Conservation (phyloP, 306 rosid genomes). For the Acmispon strigosus region DNA sequence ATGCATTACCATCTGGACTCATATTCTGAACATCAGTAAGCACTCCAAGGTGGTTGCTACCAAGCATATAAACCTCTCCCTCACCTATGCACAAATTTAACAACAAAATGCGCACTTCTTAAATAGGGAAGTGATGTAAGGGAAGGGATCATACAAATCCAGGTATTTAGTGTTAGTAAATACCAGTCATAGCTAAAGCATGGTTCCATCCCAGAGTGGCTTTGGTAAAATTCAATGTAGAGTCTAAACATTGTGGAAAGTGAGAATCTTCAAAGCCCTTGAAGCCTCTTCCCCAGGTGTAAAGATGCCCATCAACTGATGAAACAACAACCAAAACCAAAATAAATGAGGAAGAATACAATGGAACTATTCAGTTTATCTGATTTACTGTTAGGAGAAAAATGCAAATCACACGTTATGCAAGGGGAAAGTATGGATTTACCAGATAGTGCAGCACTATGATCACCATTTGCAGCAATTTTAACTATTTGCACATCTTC, state of each 20-base stretch:
- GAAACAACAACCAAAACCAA: background rate
- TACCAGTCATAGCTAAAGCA: slow-evolving; percentile 68
- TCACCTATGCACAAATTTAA: slow-evolving; percentile 33
- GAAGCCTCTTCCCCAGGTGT: slow-evolving; percentile 92
- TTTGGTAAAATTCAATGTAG: slow-evolving; percentile 27
- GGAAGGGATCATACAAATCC: background rate
- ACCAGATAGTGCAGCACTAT: slow-evolving; percentile 84
- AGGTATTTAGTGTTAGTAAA: background rate
- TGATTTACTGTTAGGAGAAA: background rate
- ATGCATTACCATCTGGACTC: slow-evolving; percentile 39
- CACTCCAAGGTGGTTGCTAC: slow-evolving; percentile 73
- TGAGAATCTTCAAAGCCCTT: slow-evolving; percentile 45
- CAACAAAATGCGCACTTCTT: background rate
- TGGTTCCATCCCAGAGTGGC: slow-evolving; percentile 86
- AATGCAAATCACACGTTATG: slow-evolving; percentile 1
- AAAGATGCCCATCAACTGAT: slow-evolving; percentile 64
- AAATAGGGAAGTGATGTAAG: background rate
- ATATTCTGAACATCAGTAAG: slow-evolving; percentile 41
- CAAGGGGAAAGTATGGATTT: slow-evolving; percentile 11
- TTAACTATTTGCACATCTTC: slow-evolving; percentile 40
- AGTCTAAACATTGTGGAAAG: slow-evolving; percentile 37
- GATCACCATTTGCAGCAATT: slow-evolving; percentile 83
- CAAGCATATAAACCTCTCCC: slow-evolving; percentile 64
- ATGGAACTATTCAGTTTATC: background rate
- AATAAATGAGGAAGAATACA: background rate